A percentile compares a stretch with the other conserved stretches of the same genome.
Conservation (phyloP, 768 basidiomycete genomes). For the Mycena amicta region DNA sequence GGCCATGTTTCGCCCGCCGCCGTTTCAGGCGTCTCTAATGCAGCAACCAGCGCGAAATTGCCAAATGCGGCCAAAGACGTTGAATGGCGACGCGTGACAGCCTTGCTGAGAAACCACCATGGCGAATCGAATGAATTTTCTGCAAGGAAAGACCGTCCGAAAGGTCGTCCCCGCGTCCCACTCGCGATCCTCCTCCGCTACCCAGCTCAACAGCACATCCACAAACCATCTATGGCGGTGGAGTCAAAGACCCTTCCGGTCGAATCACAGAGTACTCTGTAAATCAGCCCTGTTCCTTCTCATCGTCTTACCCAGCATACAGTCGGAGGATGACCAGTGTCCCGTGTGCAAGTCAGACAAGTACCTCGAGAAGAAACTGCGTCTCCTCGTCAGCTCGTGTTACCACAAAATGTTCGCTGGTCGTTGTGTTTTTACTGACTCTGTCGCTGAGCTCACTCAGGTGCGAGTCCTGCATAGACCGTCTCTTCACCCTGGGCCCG, state of each 20-base stretch:
- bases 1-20: too few species aligned
- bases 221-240: slow-evolving; percentile 77
- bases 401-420: slow-evolving; percentile 92
- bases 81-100: neutral
- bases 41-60: neutral
- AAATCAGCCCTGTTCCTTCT: slow-evolving; percentile 31
- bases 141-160: slow-evolving; percentile 75
- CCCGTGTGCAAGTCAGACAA: slow-evolving; percentile 97
- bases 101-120: slow-evolving; percentile 1
- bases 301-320: neutral
- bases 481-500: slow-evolving; percentile 92
- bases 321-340: slow-evolving; percentile 78
- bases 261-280: slow-evolving; percentile 82
- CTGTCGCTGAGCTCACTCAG: slow-evolving; percentile 43
- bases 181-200: slow-evolving; percentile 65
- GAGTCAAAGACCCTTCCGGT: slow-evolving; percentile 85
- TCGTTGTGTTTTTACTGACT: neutral
- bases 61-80: neutral
- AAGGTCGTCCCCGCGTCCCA: slow-evolving; percentile 54
- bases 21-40: neutral
- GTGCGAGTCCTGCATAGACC: slow-evolving; percentile 99
- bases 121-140: slow-evolving; percentile 45
- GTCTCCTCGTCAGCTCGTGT: slow-evolving; percentile 92
- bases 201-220: slow-evolving; percentile 72
- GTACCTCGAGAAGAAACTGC: slow-evolving; percentile 91